Evolutionary conservation across 768 basidiomycete species (phyloP).

Genomic region (Kwoniella heveanensis): DNA sequence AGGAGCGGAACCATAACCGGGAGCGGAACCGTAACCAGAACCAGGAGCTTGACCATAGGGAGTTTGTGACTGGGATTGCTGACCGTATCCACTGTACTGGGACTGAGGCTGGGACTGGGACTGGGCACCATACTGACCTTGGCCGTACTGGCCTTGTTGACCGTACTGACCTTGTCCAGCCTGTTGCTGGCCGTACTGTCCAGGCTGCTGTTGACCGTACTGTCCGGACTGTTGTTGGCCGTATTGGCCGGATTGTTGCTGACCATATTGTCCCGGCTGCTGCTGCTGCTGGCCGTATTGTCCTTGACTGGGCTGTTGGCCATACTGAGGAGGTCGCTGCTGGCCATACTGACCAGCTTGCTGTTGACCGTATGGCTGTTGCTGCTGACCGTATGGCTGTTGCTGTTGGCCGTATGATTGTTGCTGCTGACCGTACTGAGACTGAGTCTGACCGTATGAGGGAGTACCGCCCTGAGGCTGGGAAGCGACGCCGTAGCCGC

Average conservation of each 20-base stretch:
- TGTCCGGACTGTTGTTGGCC: conserved; percentile 22
- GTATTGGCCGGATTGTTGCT: conserved; percentile 16
- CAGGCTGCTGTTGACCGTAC: conserved; percentile 19
- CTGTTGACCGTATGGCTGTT: conserved; percentile 7
- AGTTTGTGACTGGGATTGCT: conserved; percentile 8
- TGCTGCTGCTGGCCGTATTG: conserved; percentile 21
- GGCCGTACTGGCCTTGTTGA: conserved; percentile 16
- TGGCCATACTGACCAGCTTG: conserved; percentile 26
- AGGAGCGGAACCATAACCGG: conserved; percentile 7
- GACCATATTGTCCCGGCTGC: conserved; percentile 19
- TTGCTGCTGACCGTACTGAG: conserved; percentile 32
- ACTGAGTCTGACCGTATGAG: conserved; percentile 9
- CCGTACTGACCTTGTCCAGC: conserved; percentile 28
- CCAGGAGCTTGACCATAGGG: conserved; percentile 13
- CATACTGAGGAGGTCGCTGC: not conserved
- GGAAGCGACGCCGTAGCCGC: conserved; percentile 20
- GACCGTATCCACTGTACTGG: conserved; percentile 9
- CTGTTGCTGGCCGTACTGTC: too few species aligned
- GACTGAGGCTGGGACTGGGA: conserved; percentile 10
- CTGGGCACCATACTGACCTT: conserved; percentile 10
- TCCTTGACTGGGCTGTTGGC: conserved; percentile 14
- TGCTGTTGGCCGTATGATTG: conserved; percentile 11
- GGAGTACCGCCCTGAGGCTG: conserved; percentile 14
- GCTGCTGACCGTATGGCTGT: conserved; percentile 4
- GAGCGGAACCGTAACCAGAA: conserved; percentile 6